Percentiles rank a stretch among this genome's conserved stretches.
Conservation (phyloP, 371 early-diverging fungal genomes). For the Mortierella sp. region DNA sequence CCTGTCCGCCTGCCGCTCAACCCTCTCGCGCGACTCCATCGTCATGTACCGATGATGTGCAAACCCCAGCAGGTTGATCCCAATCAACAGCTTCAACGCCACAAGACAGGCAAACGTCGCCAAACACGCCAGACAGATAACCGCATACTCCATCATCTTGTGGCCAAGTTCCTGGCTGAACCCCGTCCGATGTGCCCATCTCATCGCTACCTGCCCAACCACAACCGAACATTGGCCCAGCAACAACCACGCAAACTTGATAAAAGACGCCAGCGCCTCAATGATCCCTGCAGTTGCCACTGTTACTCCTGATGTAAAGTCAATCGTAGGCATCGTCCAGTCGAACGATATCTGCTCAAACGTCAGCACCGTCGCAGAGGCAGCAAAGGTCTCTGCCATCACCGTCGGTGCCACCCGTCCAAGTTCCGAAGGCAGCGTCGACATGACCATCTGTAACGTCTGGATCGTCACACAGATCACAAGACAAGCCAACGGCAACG, state of each 20-base stretch:
- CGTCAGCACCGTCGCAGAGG: slow-evolving; percentile 18
- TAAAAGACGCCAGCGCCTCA: slow-evolving; percentile 22
- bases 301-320: slow-evolving; percentile 33
- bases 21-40: slow-evolving; percentile 70
- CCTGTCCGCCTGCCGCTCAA: slow-evolving; percentile 62
- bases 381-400: slow-evolving; percentile 26
- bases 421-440: slow-evolving; percentile 45
- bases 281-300: slow-evolving; percentile 21
- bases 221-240: slow-evolving; percentile 18
- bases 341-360: slow-evolving; percentile 29
- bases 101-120: slow-evolving; percentile 64
- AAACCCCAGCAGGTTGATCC: slow-evolving; percentile 77
- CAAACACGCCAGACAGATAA: slow-evolving; percentile 31
- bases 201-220: slow-evolving; percentile 4
- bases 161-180: slow-evolving; percentile 40
- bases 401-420: background rate
- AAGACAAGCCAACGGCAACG: slow-evolving; percentile 90
- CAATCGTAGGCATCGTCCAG: slow-evolving; percentile 34
- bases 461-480: slow-evolving; percentile 84
- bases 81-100: slow-evolving; percentile 79
- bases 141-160: slow-evolving; percentile 34
- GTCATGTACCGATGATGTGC: slow-evolving; percentile 74
- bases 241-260: slow-evolving; percentile 23
- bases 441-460: slow-evolving; percentile 75
- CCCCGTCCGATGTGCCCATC: slow-evolving; percentile 31